A percentile compares a stretch with the other conserved stretches of the same genome.
Evolutionary conservation across 1,284 basidiomycete species (phyloP).

Genomic region (Papiliotrema fonsecae): DNA sequence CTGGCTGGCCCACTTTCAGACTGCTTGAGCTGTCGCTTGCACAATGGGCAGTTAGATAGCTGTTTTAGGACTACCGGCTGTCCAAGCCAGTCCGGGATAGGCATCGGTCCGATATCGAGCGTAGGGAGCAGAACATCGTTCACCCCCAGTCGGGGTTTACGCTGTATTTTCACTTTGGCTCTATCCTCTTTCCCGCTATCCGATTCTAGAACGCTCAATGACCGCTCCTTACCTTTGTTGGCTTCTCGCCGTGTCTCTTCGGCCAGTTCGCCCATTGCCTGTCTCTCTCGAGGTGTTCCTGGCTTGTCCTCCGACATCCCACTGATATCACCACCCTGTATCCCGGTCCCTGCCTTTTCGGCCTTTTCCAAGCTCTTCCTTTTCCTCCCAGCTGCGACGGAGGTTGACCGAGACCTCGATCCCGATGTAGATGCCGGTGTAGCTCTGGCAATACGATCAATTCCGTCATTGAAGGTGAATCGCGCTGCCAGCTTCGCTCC

Average conservation of each 20-base stretch:
- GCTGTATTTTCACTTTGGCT: background rate
- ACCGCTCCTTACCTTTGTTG: too few species aligned
- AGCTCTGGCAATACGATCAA: background rate
- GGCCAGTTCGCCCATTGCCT: too few species aligned
- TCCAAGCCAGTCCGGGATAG: constrained; percentile 36
- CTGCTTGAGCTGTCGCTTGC: constrained; percentile 27
- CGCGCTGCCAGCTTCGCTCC: constrained; percentile 14
- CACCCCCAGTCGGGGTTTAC: background rate
- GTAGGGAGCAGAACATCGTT: constrained; percentile 10
- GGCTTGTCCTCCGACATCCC: too few species aligned
- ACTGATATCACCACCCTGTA: background rate
- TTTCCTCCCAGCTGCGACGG: background rate
- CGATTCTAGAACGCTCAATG: too few species aligned
- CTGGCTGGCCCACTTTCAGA: constrained; percentile 29
- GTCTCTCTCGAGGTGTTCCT: too few species aligned
- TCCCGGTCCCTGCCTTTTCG: background rate
- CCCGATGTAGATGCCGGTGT: background rate
- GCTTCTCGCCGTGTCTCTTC: too few species aligned
- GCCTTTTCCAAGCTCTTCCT: background rate
- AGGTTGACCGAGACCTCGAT: constrained; percentile 1
- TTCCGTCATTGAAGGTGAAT: constrained; percentile 13
- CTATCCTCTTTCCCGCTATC: background rate
- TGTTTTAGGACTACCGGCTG: constrained; percentile 21
- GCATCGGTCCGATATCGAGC: constrained; percentile 7
- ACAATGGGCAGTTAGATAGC: constrained; percentile 28